Evolutionary conservation across 148 eudicot genomes (phyloP).

Genomic region (Salicornia ramosissima): DNA sequence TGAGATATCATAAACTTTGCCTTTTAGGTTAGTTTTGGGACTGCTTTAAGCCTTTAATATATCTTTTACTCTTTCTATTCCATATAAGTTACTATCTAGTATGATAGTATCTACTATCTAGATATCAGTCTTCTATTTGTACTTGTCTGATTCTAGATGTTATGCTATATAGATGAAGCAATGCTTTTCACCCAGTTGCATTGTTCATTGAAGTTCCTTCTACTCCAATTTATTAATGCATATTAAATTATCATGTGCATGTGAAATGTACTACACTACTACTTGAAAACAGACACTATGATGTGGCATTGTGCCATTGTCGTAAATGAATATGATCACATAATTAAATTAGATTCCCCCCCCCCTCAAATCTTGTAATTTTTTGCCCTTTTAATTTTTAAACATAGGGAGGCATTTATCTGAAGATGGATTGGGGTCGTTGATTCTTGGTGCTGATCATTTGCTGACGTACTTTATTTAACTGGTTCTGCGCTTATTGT

Average conservation of each 20-base stretch:
- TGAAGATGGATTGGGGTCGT: neutral
- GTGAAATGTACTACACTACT: no score
- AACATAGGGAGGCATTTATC: no score
- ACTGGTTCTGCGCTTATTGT: neutral
- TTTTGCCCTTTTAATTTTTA: no score
- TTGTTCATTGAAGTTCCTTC: neutral
- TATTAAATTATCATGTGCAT: no score
- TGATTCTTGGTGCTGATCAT: conserved; percentile 3
- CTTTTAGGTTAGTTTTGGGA: neutral
- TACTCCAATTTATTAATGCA: neutral
- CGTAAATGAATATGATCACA: no score
- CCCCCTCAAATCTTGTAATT: neutral
- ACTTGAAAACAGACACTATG: neutral
- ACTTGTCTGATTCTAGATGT: neutral
- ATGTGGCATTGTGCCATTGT: neutral
- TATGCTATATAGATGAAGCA: neutral
- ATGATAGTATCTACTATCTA: no score
- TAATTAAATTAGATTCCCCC: neutral
- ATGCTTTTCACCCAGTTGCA: neutral
- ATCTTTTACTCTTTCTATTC: neutral
- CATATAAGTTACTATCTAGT: neutral
- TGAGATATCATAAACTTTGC: conserved; percentile 38
- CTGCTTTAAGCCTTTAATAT: neutral
- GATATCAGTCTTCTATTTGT: neutral
- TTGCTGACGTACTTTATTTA: neutral